Base-by-base conservation (phyloP, 1,284 basidiomycete genomes). In the Tetrapyrgos nigripes region DNA sequence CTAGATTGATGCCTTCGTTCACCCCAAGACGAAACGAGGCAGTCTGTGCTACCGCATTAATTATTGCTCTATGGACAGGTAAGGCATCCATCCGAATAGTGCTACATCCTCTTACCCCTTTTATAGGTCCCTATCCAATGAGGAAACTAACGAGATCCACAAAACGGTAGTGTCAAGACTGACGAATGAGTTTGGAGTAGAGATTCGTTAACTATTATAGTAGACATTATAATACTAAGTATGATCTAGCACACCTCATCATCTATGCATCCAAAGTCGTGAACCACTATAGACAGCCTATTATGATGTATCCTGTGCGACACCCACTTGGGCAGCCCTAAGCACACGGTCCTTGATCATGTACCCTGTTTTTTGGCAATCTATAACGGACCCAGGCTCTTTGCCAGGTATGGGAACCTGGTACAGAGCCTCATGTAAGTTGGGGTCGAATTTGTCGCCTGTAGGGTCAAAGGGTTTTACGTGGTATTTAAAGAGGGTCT, bases 31-130 rank as follows among this genome's bases (percentile, higher is more conserved):
- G 4, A 80, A 84, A 26, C 83, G 88, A 50, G 84, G 83, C 62
- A 96, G 93, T 66, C 77, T 91, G 63, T 96, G 96, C 73, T 98
- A 95, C 76, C 84, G 97, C 50, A 86, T 99, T 63, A 95, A 94
- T 68, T 99, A 98, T 73, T 83, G 96, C 55, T 97, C 95, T 33
- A 98, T 99, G 96, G 97, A 99, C 73, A 87, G 92, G 92, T 92
- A 66, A 58, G 78, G 64, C 48, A 19, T 37, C 17, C 11, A 5
- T 58, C 35, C 28, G 23, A 50, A 44, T 17, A 8, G 24, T 17
- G 0, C 21, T 27, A 24, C 9, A 17, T 21, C 28, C 31, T 40
- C 33, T 57, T 60, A 28, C 63, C n/a, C n/a, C 10, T 4, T 56
- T 26, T 40, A 6, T 63, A 93, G 93, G 69, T 96, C 93, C 14